Conservation (phyloP, 1,139 yeast genomes). For the Saccharomyces hybrid region DNA sequence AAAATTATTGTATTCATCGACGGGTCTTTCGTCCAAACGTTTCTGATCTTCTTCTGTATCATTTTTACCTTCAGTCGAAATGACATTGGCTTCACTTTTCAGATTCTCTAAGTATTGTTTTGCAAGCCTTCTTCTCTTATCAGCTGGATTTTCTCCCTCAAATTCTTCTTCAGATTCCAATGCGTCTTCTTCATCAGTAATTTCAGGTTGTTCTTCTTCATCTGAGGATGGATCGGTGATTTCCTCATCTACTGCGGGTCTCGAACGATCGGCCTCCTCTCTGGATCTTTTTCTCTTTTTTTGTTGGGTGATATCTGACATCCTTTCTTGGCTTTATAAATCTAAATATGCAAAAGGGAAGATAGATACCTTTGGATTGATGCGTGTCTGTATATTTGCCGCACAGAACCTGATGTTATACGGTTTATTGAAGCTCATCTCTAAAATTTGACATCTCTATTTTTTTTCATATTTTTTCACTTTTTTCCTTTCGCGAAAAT, state of each 20-base stretch:
- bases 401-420: background rate
- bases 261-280: slow-evolving; percentile 10
- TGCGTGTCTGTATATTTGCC: background rate
- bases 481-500: background rate
- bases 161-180: slow-evolving; percentile 64
- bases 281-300: slow-evolving; percentile 23
- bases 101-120: slow-evolving; percentile 83
- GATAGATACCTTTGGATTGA: background rate
- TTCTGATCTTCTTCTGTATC: slow-evolving; percentile 10
- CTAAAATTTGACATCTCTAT: background rate
- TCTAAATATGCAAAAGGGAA: background rate
- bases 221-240: slow-evolving; percentile 33
- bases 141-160: slow-evolving; percentile 76
- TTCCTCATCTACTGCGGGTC: slow-evolving; percentile 25
- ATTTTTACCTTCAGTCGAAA: slow-evolving; percentile 17
- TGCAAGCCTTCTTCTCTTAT: slow-evolving; percentile 88
- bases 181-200: slow-evolving; percentile 35
- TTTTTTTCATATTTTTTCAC: background rate
- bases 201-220: slow-evolving; percentile 24
- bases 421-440: slow-evolving; percentile 1
- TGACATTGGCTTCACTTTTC: slow-evolving; percentile 47
- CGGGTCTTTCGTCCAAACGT: slow-evolving; percentile 3
- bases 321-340: background rate
- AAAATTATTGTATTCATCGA: slow-evolving; percentile 51
- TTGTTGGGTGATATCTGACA: slow-evolving; percentile 10